phyloP scores from a whole-genome alignment of 208 protist genomes.

The Polymyxa betae region DNA sequence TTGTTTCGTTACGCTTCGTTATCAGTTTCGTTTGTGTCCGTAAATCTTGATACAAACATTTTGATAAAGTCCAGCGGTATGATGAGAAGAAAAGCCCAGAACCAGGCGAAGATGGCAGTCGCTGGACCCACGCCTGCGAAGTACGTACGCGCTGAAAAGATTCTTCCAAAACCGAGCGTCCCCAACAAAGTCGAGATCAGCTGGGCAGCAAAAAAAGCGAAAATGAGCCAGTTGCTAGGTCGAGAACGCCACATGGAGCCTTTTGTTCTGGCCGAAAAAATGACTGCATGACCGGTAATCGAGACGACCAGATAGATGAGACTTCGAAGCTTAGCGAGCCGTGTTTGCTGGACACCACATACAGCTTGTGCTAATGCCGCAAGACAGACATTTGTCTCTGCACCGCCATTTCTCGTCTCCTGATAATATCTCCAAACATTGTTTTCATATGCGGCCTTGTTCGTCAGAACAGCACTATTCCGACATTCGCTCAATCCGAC shows the following conservation, averaged over 20 bases:
- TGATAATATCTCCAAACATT: background rate
- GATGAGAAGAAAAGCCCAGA: conserved; percentile 3
- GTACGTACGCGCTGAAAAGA: background rate
- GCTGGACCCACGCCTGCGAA: background rate
- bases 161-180: background rate
- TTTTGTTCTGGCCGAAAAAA: background rate
- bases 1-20: too few relatives aligned
- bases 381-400: background rate
- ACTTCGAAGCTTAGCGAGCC: background rate
- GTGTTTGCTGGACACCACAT: background rate
- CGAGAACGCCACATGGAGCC: background rate
- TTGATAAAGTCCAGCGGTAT: conserved; percentile 34
- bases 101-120: background rate
- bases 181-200: background rate
- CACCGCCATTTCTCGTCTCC: background rate
- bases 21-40: too few relatives aligned
- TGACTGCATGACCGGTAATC: background rate
- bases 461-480: background rate
- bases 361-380: background rate
- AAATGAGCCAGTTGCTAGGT: background rate
- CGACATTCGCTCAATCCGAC: background rate
- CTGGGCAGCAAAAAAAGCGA: background rate
- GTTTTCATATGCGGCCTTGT: background rate
- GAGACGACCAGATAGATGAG: conserved; percentile 1
- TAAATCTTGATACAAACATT: background rate